Evolutionary conservation across 2,329 filamentous ascomycete genomes (phyloP).

Genomic region (Ophiocordyceps robertsii): DNA sequence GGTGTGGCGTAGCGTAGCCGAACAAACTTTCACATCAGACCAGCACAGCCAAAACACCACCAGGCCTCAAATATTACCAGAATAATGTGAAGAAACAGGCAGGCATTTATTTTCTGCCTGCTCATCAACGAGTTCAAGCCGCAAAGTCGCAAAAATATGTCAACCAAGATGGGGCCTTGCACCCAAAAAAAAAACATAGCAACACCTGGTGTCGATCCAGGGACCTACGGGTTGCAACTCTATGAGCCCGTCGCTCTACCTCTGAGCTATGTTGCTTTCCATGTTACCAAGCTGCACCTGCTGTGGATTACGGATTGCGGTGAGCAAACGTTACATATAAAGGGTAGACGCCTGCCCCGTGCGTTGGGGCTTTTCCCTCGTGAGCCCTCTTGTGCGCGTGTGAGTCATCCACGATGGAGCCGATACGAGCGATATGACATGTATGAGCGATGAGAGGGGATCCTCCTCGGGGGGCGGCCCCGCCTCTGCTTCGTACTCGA

Average conservation of each 20-base stretch:
- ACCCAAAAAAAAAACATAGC: constrained; percentile 8
- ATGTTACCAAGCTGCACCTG: background rate
- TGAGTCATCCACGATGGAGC: background rate
- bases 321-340: background rate
- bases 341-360: background rate
- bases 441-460: too few relatives aligned
- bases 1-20: too few relatives aligned
- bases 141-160: background rate
- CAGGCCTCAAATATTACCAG: background rate
- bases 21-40: background rate
- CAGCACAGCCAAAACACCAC: background rate
- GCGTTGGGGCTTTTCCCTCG: too few relatives aligned
- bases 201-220: constrained; percentile 14
- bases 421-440: background rate
- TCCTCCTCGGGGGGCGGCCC: too few relatives aligned
- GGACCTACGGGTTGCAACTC: constrained; percentile 14
- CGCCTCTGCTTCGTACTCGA: too few relatives aligned
- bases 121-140: too few relatives aligned
- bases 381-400: background rate
- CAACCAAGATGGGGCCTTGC: too few relatives aligned
- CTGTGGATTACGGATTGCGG: background rate
- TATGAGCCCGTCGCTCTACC: constrained; percentile 18
- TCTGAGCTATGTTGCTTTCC: constrained; percentile 12
- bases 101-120: too few relatives aligned
- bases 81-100: too few relatives aligned